Evolutionary conservation across 2,329 filamentous ascomycete species (phyloP).

Genomic region (Hypomyces rosellus): DNA sequence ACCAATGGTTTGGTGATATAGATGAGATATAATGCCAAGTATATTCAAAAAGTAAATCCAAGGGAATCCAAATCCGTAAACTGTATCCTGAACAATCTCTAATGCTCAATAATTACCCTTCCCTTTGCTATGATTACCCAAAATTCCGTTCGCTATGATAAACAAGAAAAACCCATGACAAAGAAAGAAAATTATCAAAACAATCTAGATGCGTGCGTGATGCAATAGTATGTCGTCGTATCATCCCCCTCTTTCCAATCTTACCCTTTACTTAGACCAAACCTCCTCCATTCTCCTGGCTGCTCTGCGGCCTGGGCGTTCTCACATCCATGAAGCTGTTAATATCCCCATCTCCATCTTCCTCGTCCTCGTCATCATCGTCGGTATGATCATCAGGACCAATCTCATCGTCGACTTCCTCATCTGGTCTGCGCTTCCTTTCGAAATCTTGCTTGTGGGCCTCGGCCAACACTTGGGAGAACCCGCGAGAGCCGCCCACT

Average conservation of each 20-base stretch:
- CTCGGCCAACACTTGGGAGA: slow-evolving; percentile 64
- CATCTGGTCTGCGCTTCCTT: slow-evolving; percentile 54
- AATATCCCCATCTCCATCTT: slow-evolving; percentile 13
- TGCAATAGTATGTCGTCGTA: neutral
- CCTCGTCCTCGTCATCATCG: slow-evolving; percentile 15
- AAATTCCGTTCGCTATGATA: neutral
- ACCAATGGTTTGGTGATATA: too few relatives aligned
- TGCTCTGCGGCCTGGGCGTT: neutral
- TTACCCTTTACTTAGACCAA: neutral
- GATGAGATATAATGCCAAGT: too few relatives aligned
- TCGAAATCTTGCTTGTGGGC: slow-evolving; percentile 92
- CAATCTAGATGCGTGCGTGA: neutral
- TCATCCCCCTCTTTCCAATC: neutral
- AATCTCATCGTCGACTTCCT: slow-evolving; percentile 19
- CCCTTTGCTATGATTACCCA: too few relatives aligned
- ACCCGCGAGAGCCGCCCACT: slow-evolving; percentile 25
- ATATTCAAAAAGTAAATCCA: too few relatives aligned
- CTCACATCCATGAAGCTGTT: slow-evolving; percentile 11
- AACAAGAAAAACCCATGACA: neutral
- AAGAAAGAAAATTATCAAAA: neutral
- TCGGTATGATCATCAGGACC: slow-evolving; percentile 30
- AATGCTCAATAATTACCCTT: too few relatives aligned
- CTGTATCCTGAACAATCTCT: too few relatives aligned
- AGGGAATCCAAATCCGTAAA: too few relatives aligned
- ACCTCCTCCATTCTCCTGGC: neutral